Evolutionary conservation across 768 basidiomycete species (phyloP).

Genomic region (Clathrus columnatus): DNA sequence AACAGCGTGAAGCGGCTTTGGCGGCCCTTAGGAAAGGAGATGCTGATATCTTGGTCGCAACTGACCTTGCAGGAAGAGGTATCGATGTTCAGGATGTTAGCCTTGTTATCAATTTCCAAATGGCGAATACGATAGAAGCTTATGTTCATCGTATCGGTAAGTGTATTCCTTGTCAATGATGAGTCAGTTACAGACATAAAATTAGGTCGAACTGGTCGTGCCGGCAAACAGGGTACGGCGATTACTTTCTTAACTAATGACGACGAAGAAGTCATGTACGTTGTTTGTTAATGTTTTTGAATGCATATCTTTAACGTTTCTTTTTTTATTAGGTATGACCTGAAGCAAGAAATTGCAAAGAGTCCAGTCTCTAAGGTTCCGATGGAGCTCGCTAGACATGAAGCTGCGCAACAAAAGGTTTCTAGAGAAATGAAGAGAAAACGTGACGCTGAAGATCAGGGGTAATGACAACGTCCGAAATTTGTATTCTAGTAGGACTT

Average conservation of each 20-base stretch:
- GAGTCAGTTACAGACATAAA: conserved; percentile 3
- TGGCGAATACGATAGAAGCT: conserved; percentile 92
- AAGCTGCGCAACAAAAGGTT: conserved; percentile 83
- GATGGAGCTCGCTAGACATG: conserved; percentile 81
- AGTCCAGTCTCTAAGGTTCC: conserved; percentile 89
- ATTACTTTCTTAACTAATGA: conserved; percentile 96
- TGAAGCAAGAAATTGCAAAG: conserved; percentile 94
- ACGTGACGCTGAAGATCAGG: conserved; percentile 73
- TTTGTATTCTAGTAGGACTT: not conserved
- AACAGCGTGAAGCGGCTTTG: conserved; percentile 90
- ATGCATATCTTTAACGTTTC: not conserved
- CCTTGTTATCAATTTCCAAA: conserved; percentile 95
- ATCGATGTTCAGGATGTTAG: conserved; percentile 98
- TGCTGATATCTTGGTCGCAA: conserved; percentile 86
- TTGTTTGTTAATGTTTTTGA: conserved; percentile 13
- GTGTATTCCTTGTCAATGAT: conserved; percentile 18
- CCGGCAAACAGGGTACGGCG: conserved; percentile 86
- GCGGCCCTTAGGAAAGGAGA: conserved; percentile 81
- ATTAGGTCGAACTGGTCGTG: conserved; percentile 91
- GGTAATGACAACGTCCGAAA: conserved; percentile 20
- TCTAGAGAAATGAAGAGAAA: conserved; percentile 94
- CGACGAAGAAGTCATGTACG: conserved; percentile 95
- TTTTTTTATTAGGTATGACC: conserved; percentile 63
- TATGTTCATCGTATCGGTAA: conserved; percentile 96
- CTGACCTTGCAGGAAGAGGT: conserved; percentile 95